phyloP scores from a whole-genome alignment of 1,139 yeast genomes.

The Lodderomyces pseudojiufengensis region DNA sequence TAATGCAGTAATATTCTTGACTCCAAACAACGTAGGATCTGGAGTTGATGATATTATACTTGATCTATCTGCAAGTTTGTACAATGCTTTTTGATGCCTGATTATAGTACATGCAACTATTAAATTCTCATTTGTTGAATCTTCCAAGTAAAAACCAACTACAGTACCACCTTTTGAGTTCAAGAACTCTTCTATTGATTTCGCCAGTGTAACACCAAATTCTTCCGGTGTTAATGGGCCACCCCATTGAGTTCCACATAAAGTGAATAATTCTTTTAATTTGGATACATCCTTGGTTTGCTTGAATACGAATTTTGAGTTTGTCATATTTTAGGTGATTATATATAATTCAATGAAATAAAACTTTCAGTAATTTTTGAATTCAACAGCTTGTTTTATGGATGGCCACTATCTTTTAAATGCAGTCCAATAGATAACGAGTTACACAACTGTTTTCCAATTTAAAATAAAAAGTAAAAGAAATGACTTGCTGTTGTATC shows the following conservation, averaged over 20 bases:
- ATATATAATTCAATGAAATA: not conserved
- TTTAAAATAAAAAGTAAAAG: too few species aligned
- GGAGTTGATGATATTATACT: slow-evolving; percentile 29
- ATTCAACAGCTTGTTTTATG: not conserved
- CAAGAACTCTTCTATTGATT: slow-evolving; percentile 15
- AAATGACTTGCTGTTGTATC: too few species aligned
- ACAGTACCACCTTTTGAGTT: slow-evolving; percentile 14
- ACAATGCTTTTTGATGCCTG: slow-evolving; percentile 26
- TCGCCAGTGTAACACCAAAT: slow-evolving; percentile 22
- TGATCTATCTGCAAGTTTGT: slow-evolving; percentile 29
- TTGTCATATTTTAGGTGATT: not conserved
- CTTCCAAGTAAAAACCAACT: slow-evolving; percentile 29
- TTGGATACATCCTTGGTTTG: slow-evolving; percentile 27
- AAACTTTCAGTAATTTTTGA: not conserved
- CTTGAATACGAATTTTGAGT: slow-evolving; percentile 10
- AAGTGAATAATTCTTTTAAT: slow-evolving; percentile 22
- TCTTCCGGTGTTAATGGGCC: slow-evolving; percentile 23
- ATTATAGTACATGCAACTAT: slow-evolving; percentile 29
- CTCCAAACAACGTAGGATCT: slow-evolving; percentile 33
- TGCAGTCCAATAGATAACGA: too few species aligned
- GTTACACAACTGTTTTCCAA: too few species aligned
- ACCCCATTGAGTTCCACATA: slow-evolving; percentile 32
- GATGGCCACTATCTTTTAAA: too few species aligned
- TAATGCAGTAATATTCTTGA: slow-evolving; percentile 27
- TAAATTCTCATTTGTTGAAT: slow-evolving; percentile 20